phyloP scores from a whole-genome alignment of 257 asterid genomes.

The Salvia splendens region DNA sequence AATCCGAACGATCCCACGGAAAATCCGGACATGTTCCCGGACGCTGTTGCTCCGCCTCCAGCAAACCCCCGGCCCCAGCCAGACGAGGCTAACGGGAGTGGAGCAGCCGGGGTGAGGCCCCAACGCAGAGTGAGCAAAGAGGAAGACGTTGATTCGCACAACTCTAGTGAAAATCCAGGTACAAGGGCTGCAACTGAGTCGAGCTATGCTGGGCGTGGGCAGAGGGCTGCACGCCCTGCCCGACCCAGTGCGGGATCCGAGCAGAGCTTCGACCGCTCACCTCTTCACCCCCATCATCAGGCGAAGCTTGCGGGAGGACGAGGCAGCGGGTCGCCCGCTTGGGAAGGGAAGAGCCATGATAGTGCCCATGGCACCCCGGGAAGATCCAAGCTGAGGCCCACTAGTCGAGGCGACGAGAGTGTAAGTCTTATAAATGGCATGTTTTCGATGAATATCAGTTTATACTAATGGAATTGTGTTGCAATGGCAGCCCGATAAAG shows the following conservation, averaged over 20 bases:
- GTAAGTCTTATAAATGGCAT: constrained; percentile 40
- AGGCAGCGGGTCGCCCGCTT: constrained; percentile 57
- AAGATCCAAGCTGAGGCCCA: constrained; percentile 49
- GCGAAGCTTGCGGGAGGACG: constrained; percentile 50
- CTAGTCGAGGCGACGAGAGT: constrained; percentile 57
- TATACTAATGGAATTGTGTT: neutral
- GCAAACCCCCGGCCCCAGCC: constrained; percentile 32
- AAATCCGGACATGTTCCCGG: constrained; percentile 57
- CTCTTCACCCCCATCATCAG: constrained; percentile 63
- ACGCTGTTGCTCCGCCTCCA: constrained; percentile 30
- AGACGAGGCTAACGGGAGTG: constrained; percentile 43
- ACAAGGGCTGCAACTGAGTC: constrained; percentile 43
- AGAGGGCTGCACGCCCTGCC: constrained; percentile 42
- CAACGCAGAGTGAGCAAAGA: constrained; percentile 47
- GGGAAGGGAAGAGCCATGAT: constrained; percentile 64
- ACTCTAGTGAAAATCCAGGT: constrained; percentile 45
- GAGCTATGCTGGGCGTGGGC: constrained; percentile 49
- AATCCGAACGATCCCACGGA: constrained; percentile 83
- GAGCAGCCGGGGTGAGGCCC: constrained; percentile 31
- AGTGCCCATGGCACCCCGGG: constrained; percentile 56
- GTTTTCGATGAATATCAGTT: too few species aligned
- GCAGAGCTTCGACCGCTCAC: constrained; percentile 65
- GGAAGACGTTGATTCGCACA: constrained; percentile 47
- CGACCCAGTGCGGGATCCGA: constrained; percentile 63
- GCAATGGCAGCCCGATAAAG: constrained; percentile 61